Percentiles rank a stretch among this genome's conserved stretches.
Evolutionary conservation across 2,329 filamentous ascomycete species (phyloP).

Genomic region (Penicillium sclerotiorum): DNA sequence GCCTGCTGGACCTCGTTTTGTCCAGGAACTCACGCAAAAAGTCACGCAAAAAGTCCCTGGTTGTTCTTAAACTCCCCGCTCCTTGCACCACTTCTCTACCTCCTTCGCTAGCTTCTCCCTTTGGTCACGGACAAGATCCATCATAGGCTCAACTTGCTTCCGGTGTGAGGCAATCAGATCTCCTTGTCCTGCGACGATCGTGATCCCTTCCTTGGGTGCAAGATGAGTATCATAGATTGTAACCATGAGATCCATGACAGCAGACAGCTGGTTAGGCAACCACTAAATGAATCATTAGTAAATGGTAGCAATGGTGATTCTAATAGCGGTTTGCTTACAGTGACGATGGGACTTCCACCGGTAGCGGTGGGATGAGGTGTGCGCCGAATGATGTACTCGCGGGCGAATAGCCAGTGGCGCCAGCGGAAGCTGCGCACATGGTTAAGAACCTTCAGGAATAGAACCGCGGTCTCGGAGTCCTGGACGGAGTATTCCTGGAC

Average conservation of each 20-base stretch:
- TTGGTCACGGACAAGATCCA: slow-evolving; percentile 39
- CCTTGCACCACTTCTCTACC: slow-evolving; percentile 50
- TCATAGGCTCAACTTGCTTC: slow-evolving; percentile 44
- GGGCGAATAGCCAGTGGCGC: slow-evolving; percentile 53
- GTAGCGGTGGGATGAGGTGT: slow-evolving; percentile 52
- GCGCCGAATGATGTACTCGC: slow-evolving; percentile 52
- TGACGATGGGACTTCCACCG: slow-evolving; percentile 53
- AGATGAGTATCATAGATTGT: slow-evolving; percentile 45
- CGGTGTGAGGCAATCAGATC: slow-evolving; percentile 30
- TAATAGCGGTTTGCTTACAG: slow-evolving; percentile 32
- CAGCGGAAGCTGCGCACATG: slow-evolving; percentile 54
- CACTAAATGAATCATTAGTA: slow-evolving; percentile 32
- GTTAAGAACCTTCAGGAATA: slow-evolving; percentile 50
- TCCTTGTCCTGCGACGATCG: slow-evolving; percentile 14
- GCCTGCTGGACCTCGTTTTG: too few species aligned
- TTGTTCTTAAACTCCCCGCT: slow-evolving; percentile 44
- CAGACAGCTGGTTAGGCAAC: slow-evolving; percentile 52
- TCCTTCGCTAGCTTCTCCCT: slow-evolving; percentile 41
- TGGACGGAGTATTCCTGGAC: slow-evolving; percentile 42
- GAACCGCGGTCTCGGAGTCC: slow-evolving; percentile 44
- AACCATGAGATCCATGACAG: slow-evolving; percentile 54
- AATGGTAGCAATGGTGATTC: neutral
- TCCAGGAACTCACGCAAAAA: too few species aligned
- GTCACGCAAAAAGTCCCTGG: too few species aligned
- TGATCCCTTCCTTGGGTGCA: slow-evolving; percentile 32